Base-by-base conservation (phyloP, 192 early-diverging fungal species). In the Podila epicladia region DNA sequence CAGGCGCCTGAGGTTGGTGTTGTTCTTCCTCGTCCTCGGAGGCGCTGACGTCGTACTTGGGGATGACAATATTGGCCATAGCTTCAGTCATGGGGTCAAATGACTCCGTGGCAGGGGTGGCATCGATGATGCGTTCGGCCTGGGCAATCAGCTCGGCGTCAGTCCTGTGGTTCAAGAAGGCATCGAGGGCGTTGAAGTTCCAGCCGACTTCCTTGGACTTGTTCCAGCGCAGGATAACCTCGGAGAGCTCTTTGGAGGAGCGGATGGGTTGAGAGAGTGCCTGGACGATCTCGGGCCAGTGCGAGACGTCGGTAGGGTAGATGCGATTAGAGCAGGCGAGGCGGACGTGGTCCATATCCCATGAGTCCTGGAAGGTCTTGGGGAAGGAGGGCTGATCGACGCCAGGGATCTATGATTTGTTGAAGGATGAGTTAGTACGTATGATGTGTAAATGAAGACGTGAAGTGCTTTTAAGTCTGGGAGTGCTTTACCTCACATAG, bases 321-420 rank as follows among this genome's bases (percentile, higher is more conserved):
- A 15, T 72, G 24, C 77, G 59, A 3, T 69, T 58, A 29, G 77
- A 68, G 48, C 77, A 80, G 4, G 77, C 60, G 12, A 80, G 61
- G 19, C 77, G 71, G 31, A 80, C 77, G 41, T 80, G 77, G 19
- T 80, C 62, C 58, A 59, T 17, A 26, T 80, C 77, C 77, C 77
- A 80, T 0, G 58, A 41, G 63, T 69, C 32, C 66, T 80, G 71
- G 53, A 65, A 73, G 24, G 62, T 61, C 5, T 58, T 37, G 5
- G 77, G 77, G 57, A 69, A 80, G 3, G 66, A 64, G 24, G 66
- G 41, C 35, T 80, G 69, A 62, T 80, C 69, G 13, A 80, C 12
- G 0, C 77, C 77, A 6, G 71, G 62, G 32, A 80, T 32, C 77
- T 80, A 58, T 31, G 22, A 5, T 17, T n/a, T 17, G 53, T 55